Base-by-base conservation (phyloP, 163 green algal species). In the Chlamydomonas reinhardtii region DNA sequence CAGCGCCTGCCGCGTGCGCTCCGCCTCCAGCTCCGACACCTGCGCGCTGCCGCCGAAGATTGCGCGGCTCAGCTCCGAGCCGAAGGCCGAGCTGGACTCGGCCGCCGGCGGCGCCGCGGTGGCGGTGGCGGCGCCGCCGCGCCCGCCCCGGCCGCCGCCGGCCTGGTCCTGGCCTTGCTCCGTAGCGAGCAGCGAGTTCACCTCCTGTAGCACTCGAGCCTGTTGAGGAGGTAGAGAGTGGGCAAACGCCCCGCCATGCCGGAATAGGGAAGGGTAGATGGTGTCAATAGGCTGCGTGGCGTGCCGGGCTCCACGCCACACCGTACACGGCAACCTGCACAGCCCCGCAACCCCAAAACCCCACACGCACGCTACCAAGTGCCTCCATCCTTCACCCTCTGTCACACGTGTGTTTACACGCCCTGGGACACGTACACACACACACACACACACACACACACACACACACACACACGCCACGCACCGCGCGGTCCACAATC, bases 31-130 rank as follows among this genome's bases (percentile, higher is more conserved):
- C 79, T 85, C 79, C 25, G 79, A 85, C 54, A 85, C 54, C 79
- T 86, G 70, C 29, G 69, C 80, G 59, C 34, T 86, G 32, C 80
- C 70, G 9, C 80, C 80, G n/a, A 86, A 86, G 9, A 79, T 20
- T 1, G 56, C 70, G 5, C 70, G 25, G 70, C 80, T 72, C 0
- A 79, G 70, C 25, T 66, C 68, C 34, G 80, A 73, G 32, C 34
- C 32, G 29, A 14, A 64, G 34, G 29, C 59, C 61, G 20, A 14
- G 22, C 0, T 11, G 8, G 32, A 66, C 65, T 32, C 43, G 25
- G 24, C 20, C 5, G 39, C 22, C 0, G 31, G 72, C 43, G 16
- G 9, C 52, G n/a, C 22, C 31, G 27, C 65, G 20, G 31, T 20
- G n/a, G 16, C 8, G 22, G 27, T 75, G 76, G 19, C 61, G 14